phyloP scores from a whole-genome alignment of 2,329 filamentous ascomycete genomes.

The Hymenoscyphus salicellus region DNA sequence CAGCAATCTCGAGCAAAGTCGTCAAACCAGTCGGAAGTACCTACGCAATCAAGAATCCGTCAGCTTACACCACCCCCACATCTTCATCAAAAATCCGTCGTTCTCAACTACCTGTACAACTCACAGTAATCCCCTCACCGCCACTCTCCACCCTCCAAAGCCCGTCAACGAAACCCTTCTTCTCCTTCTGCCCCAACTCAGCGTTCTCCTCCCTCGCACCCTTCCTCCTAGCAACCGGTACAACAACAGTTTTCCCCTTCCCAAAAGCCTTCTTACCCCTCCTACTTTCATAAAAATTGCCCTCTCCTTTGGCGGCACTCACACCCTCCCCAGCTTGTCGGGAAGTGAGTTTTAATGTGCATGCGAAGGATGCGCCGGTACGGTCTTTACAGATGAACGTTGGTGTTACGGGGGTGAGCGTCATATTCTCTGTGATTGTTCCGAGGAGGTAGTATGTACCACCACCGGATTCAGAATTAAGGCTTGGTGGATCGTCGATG shows the following conservation, averaged over 20 bases:
- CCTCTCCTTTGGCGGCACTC: neutral
- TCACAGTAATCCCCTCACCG: conserved; percentile 6
- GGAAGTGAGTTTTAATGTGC: conserved; percentile 22
- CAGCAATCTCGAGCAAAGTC: conserved; percentile 22
- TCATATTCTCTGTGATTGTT: conserved; percentile 33
- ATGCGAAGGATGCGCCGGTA: conserved; percentile 22
- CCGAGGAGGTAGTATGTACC: conserved; percentile 24
- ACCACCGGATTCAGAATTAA: neutral
- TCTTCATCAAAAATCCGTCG: neutral
- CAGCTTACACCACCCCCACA: neutral
- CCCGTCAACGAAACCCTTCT: conserved; percentile 29
- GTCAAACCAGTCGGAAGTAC: conserved; percentile 27
- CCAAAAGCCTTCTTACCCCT: conserved; percentile 20
- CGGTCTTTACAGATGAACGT: conserved; percentile 33
- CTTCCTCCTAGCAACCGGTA: conserved; percentile 21
- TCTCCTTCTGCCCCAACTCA: conserved; percentile 15
- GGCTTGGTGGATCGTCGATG: conserved; percentile 4
- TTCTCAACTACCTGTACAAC: conserved; percentile 11
- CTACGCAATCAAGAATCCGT: conserved; percentile 12
- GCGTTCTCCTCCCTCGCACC: conserved; percentile 22
- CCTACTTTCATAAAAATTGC: conserved; percentile 1
- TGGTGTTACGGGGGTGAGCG: conserved; percentile 26
- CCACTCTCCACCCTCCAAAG: conserved; percentile 14
- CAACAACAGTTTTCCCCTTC: conserved; percentile 26
- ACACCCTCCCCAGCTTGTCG: conserved; percentile 5